Base-by-base conservation (phyloP, 192 early-diverging fungal genomes). In the Entomortierella beljakovae region DNA sequence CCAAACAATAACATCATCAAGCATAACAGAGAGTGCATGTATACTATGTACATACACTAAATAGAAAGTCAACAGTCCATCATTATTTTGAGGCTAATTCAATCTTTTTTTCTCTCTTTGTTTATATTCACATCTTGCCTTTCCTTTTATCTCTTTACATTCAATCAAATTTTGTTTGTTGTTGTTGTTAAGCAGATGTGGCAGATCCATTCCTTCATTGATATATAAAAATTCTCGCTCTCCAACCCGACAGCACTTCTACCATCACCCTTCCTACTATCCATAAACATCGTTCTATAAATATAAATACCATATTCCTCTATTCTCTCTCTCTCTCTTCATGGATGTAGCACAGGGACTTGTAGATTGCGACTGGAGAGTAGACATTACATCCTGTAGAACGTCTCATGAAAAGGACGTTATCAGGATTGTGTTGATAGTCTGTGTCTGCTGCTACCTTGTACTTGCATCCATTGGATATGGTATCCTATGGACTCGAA, bases 291-390 rank as follows among this genome's bases (percentile, higher is more conserved):
- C n/a, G n/a, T n/a, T n/a, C n/a, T n/a, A n/a, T n/a, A n/a, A n/a
- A n/a, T n/a, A n/a, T n/a, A n/a, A n/a, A n/a, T n/a, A n/a, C n/a
- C n/a, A n/a, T n/a, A 7, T 23, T 52, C 50, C 16, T 26, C 26
- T 40, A 34, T 16, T 53, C 35, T 54, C 32, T 20, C 34, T 3
- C 28, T 16, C 51, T 35, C 18, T 10, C 40, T 7, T 25, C 51
- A 79, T 79, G 75, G 68, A 79, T 70, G 75, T 79, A 22, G 63
- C 61, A 22, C 48, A 59, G 33, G 71, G 71, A 60, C 54, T 69
- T 25, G 75, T 79, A 48, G 75, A 68, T 16, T 79, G 75, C 54
- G 75, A 79, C 61, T 79, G 75, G 75, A 62, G 75, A 48, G 75
- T 79, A 20, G 75, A 63, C 57, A 79, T 79, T 38, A 49, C 56